Conservation (phyloP, 257 asterid genomes). For the Solanum habrochaites region DNA sequence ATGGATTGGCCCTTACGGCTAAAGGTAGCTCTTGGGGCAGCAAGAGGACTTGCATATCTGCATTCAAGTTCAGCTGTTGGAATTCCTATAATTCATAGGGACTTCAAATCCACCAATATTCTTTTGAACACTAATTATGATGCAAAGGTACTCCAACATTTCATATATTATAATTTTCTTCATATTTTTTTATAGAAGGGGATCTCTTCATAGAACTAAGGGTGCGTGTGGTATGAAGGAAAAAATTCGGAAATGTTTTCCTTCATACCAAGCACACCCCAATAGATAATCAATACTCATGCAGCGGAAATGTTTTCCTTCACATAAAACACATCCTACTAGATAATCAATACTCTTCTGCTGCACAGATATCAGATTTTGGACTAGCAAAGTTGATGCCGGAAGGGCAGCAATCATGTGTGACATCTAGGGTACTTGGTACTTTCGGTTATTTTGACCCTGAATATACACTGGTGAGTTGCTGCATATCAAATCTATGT, state of each 20-base stretch:
- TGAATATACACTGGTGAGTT: conserved; percentile 78
- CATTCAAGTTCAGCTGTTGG: conserved; percentile 88
- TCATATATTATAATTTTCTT: background rate
- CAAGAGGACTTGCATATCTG: conserved; percentile 91
- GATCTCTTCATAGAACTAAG: background rate
- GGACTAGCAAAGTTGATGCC: conserved; percentile 97
- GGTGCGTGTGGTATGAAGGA: background rate
- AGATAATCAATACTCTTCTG: background rate
- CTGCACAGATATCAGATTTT: conserved; percentile 78
- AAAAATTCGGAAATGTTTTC: background rate
- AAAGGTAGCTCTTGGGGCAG: conserved; percentile 81
- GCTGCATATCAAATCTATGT: background rate
- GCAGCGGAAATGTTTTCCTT: no score
- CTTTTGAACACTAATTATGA: conserved; percentile 72
- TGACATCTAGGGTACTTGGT: conserved; percentile 81
- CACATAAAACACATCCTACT: background rate
- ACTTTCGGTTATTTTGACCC: conserved; percentile 98
- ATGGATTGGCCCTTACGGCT: conserved; percentile 91
- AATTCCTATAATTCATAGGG: conserved; percentile 85
- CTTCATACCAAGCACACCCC: background rate
- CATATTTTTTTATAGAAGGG: background rate
- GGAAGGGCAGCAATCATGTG: conserved; percentile 79
- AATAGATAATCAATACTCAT: no score
- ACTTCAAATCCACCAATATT: conserved; percentile 92
- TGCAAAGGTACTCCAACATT: conserved; percentile 54